These are phyloP conservation scores for Vaccinium macrocarpon DNA, from an alignment of 148 eudicot genomes.

Conservation along the genomic window DNA sequence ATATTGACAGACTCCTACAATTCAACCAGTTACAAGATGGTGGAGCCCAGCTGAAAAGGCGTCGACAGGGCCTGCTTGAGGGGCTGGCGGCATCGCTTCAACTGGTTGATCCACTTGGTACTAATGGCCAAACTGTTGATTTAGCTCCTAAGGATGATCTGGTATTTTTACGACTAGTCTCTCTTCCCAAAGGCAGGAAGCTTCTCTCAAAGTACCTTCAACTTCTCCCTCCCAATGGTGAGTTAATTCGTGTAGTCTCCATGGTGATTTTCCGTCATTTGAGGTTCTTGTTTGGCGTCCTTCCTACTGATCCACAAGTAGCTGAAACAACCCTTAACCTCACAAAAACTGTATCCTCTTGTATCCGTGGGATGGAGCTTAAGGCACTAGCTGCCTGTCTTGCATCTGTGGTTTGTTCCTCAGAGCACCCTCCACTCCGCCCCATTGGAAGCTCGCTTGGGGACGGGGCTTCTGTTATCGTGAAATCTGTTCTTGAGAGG, in stretches of 20 bases:
- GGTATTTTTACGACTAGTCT: slow-evolving; percentile 64
- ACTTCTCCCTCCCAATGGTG: slow-evolving; percentile 58
- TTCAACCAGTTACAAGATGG: slow-evolving; percentile 75
- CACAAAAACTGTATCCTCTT: slow-evolving; percentile 11
- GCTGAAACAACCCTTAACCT: slow-evolving; percentile 44
- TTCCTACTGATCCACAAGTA: slow-evolving; percentile 45
- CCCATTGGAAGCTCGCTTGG: slow-evolving; percentile 83
- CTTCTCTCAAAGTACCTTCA: slow-evolving; percentile 63
- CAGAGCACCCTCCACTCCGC: slow-evolving; percentile 89
- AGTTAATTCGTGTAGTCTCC: slow-evolving; percentile 69
- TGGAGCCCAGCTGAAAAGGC: slow-evolving; percentile 54
- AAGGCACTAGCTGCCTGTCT: slow-evolving; percentile 81
- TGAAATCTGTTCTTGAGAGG: slow-evolving; percentile 73
- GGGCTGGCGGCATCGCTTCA: slow-evolving; percentile 80
- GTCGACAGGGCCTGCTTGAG: slow-evolving; percentile 66
- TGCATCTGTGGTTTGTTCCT: slow-evolving; percentile 92
- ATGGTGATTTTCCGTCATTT: slow-evolving; percentile 93
- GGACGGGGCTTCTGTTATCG: slow-evolving; percentile 70
- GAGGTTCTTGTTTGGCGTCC: slow-evolving; percentile 76
- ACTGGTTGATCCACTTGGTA: slow-evolving; percentile 76
- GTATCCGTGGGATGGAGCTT: slow-evolving; percentile 74
- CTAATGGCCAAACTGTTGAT: slow-evolving; percentile 48
- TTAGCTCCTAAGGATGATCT: slow-evolving; percentile 63
- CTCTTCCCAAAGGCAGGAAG: slow-evolving; percentile 87
- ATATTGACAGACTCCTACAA: slow-evolving; percentile 72